Base-by-base conservation (phyloP, 2,329 filamentous ascomycete genomes). In the Cylindrodendrum hubeiense region DNA sequence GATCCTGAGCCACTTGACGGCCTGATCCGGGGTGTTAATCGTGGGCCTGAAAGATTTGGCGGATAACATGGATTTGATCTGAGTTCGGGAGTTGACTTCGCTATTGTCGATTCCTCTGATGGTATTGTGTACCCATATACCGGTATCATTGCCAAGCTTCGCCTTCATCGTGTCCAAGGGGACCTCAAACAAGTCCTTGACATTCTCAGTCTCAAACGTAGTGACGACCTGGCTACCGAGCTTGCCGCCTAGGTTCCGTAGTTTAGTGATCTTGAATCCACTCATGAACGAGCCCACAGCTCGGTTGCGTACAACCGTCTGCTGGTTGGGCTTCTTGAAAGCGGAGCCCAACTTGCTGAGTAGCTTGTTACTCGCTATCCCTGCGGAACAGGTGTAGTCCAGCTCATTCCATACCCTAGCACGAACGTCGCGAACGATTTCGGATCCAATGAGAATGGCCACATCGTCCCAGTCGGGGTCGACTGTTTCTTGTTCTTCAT, bases 401-500 rank as follows among this genome's bases (percentile, higher is more conserved):
- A 98, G 82, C 68, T 87, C 85, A 49, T 91, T 86, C 70, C 86
- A 89, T 62, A 99, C 86, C 54, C 87, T 84, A 22, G 84, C 83
- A 54, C 96, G 89, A 19, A 98, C 87, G 65, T 89, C 86, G 21
- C 93, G 89, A 34, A 98, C 90, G 72, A 98, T 96, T 76, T 98
- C 94, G 2, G 94, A 95, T 0, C 93, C 96, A 74, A 98, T 89
- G 30, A 93, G 84, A 77, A 97, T 92, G 17, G 89, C 92, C 69
- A 98, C 87, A 82, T 99, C 96, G 78, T 99, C 95, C 96, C 96
- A 99, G 80, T 99, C 96, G 1, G 94, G 93, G 74, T 97, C 92
- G 71, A 91, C 87, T 21, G 91, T 87, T 78, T 97, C 95, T 12
- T 88, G 87, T 66, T 94, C 88, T 24, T 89, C 85, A 69, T 96